Evolutionary conservation across 768 basidiomycete species (phyloP), one percentile per base, ranked within the genome.

Genomic region (Lactarius hatsudake): DNA sequence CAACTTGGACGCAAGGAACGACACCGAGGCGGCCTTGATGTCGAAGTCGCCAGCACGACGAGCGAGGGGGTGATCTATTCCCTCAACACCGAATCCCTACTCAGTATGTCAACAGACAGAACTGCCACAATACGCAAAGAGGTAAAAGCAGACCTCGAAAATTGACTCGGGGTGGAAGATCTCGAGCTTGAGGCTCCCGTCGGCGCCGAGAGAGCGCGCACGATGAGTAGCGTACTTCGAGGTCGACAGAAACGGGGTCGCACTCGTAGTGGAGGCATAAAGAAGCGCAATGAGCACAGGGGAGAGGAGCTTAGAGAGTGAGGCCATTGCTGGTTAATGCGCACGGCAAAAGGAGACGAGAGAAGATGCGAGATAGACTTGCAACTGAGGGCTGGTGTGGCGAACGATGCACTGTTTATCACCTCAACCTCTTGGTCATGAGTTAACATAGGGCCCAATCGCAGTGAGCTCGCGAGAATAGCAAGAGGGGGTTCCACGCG

Each of bases 151-250:
- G 32, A 74, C 74, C 72, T 75, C 73, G 61, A 70, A 71, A 4
- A 69, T 65, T 13, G 75, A 72, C 67, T 74, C 72, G 17, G 73
- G 73, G 64, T 75, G 73, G 71, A 72, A 76, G 36, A 65, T 69
- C 69, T 72, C 70, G 18, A 75, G 55, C 64, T 63, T 62, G 38
- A 74, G 54, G 26, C 23, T 28, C 18, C 53, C 36, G 62, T 67
- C 66, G 3, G 69, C 55, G 54, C 64, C 68, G 32, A 74, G 48
- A 13, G 66, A 36, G 59, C 72, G 73, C 18, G 62, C 58, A 26
- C 71, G 71, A 64, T 71, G 69, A 30, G 71, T 74, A 18, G 69
- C 70, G 64, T 73, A 70, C 72, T 71, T 74, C 64, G 61, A 9
- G 42, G 59, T 59, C 42, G 62, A 23, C 20, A 64, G 36, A 62